phyloP scores from a whole-genome alignment of 352 stramenopile species.

The Pythium oligandrum region DNA sequence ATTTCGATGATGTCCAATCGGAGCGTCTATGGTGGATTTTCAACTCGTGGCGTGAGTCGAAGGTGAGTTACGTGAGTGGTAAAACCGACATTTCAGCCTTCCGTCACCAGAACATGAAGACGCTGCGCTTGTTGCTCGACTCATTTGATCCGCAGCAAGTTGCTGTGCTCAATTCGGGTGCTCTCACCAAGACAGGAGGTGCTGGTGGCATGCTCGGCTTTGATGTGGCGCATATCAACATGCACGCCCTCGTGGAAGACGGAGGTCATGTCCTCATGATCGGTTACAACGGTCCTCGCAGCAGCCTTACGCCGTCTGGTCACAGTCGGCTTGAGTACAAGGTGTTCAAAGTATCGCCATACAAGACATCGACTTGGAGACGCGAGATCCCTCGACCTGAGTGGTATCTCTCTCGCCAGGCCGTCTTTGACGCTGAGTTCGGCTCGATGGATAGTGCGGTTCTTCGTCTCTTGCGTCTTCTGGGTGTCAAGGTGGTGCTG shows the following conservation, averaged over 20 bases:
- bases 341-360: slow-evolving; percentile 61
- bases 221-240: slow-evolving; percentile 74
- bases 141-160: slow-evolving; percentile 79
- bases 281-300: slow-evolving; percentile 30
- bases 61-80: slow-evolving; percentile 61
- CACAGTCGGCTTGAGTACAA: slow-evolving; percentile 22
- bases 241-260: slow-evolving; percentile 70
- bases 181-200: slow-evolving; percentile 23
- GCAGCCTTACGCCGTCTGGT: neutral
- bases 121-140: slow-evolving; percentile 61
- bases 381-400: slow-evolving; percentile 65
- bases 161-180: slow-evolving; percentile 52
- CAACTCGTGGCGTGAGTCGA: slow-evolving; percentile 58
- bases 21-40: slow-evolving; percentile 84
- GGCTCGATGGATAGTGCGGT: slow-evolving; percentile 30
- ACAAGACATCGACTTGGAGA: slow-evolving; percentile 50
- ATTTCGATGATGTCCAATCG: slow-evolving; percentile 80
- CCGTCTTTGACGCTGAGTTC: slow-evolving; percentile 28
- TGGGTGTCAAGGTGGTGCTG: slow-evolving; percentile 66
- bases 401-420: slow-evolving; percentile 67
- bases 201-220: slow-evolving; percentile 56
- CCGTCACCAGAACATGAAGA: slow-evolving; percentile 62
- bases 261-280: slow-evolving; percentile 61
- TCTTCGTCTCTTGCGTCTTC: slow-evolving; percentile 48
- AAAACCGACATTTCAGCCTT: slow-evolving; percentile 70